Evolutionary conservation across 495 filamentous ascomycete species (phyloP).

Genomic region (Neurospora sp.): DNA sequence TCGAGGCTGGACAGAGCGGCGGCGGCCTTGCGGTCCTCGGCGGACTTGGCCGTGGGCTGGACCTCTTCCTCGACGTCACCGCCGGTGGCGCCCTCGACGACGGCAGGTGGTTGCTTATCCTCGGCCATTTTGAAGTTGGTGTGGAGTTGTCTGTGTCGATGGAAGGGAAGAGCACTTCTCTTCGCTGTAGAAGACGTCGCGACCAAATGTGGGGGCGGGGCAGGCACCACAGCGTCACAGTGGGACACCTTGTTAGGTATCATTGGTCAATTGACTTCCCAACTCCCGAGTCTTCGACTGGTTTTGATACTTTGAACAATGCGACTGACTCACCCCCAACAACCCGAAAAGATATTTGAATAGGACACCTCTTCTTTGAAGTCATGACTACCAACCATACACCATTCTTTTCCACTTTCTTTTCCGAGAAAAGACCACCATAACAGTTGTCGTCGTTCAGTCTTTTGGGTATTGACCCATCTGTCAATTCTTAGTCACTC

Average conservation of each 20-base stretch:
- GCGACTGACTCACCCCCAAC: neutral
- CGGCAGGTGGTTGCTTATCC: slow-evolving; percentile 43
- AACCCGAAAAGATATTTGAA: neutral
- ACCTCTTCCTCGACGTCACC: slow-evolving; percentile 51
- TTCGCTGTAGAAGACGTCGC: neutral
- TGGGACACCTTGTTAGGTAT: neutral
- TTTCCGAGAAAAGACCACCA: neutral
- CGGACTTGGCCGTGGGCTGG: slow-evolving; percentile 54
- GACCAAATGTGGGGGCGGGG: neutral
- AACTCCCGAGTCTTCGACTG: neutral
- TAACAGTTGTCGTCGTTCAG: neutral
- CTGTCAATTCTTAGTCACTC: neutral
- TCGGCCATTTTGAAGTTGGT: slow-evolving; percentile 41
- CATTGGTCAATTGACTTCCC: neutral
- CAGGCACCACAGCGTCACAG: neutral
- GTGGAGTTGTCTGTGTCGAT: neutral
- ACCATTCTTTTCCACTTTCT: neutral
- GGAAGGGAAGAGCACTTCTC: neutral
- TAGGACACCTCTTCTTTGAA: neutral
- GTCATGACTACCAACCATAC: neutral
- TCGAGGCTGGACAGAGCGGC: slow-evolving; percentile 75
- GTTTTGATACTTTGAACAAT: neutral
- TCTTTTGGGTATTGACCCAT: neutral
- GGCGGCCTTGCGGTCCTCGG: slow-evolving; percentile 86
- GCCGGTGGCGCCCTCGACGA: slow-evolving; percentile 50